These are phyloP conservation scores for Cercospora citrullina DNA, from an alignment of 2,329 filamentous ascomycete species.

Conservation along the genomic window DNA sequence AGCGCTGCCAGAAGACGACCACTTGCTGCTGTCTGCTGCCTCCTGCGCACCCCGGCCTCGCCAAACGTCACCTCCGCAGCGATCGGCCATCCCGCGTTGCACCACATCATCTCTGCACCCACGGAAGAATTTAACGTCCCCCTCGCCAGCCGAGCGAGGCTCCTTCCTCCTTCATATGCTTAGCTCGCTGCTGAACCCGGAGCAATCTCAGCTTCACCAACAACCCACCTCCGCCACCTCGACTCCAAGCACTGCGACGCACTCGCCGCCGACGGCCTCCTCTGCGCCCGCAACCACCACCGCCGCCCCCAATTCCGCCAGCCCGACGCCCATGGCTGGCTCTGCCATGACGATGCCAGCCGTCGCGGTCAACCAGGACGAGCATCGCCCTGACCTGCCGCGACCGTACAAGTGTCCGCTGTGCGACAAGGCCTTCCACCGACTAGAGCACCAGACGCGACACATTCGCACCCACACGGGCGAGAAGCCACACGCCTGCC, in stretches of 20 bases:
- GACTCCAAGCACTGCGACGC: constrained; percentile 11
- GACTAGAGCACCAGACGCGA: constrained; percentile 86
- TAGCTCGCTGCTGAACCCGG: constrained; percentile 36
- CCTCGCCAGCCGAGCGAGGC: constrained; percentile 16
- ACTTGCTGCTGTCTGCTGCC: not conserved
- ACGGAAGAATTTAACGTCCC: constrained; percentile 6
- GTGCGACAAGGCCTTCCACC: constrained; percentile 98
- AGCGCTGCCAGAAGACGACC: not conserved
- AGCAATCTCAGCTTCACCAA: constrained; percentile 30
- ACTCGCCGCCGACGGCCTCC: constrained; percentile 7
- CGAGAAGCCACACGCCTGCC: constrained; percentile 96
- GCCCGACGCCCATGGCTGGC: constrained; percentile 40
- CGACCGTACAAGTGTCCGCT: constrained; percentile 97
- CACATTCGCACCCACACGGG: constrained; percentile 97
- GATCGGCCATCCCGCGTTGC: constrained; percentile 13
- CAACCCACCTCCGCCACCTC: constrained; percentile 8
- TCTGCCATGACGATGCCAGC: constrained; percentile 47
- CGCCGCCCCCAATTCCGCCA: constrained; percentile 7
- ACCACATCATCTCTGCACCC: not conserved
- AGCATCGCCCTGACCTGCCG: constrained; percentile 78
- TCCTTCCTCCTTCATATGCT: constrained; percentile 31
- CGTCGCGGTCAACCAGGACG: constrained; percentile 59
- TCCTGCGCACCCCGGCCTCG: not conserved
- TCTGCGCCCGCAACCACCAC: constrained; percentile 11
- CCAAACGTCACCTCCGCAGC: constrained; percentile 14